Evolutionary conservation across 768 basidiomycete genomes (phyloP).

Genomic region (Lactifluus pinguis): DNA sequence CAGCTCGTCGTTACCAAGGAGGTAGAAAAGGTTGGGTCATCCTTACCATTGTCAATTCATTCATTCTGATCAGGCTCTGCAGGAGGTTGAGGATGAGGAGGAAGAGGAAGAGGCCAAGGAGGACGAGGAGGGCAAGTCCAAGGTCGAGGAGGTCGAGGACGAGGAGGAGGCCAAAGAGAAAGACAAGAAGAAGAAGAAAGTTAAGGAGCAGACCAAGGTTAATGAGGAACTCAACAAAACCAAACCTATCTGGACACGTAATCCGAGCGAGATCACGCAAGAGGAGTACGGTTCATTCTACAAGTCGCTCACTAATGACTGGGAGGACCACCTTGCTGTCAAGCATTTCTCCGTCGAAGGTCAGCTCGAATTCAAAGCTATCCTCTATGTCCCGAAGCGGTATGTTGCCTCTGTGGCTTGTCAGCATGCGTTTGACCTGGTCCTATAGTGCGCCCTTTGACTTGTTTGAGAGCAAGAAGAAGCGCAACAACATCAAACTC

Average conservation of each 20-base stretch:
- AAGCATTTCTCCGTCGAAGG: slow-evolving; percentile 99
- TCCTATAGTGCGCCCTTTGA: slow-evolving; percentile 84
- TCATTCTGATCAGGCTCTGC: slow-evolving; percentile 17
- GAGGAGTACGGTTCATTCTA: slow-evolving; percentile 98
- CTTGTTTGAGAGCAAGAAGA: slow-evolving; percentile 99
- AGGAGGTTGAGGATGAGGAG: slow-evolving; percentile 73
- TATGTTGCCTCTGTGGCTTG: slow-evolving; percentile 27
- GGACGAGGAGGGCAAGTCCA: slow-evolving; percentile 58
- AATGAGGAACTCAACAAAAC: slow-evolving; percentile 99
- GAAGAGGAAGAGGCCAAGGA: slow-evolving; percentile 50
- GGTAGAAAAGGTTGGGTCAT: slow-evolving; percentile 81
- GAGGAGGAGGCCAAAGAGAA: slow-evolving; percentile 51
- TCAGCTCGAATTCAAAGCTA: slow-evolving; percentile 99
- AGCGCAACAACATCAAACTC: slow-evolving; percentile 99
- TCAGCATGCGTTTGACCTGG: slow-evolving; percentile 10
- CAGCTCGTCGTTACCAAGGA: slow-evolving; percentile 98
- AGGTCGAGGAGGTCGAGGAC: slow-evolving; percentile 61
- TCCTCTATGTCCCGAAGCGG: slow-evolving; percentile 96
- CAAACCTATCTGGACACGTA: slow-evolving; percentile 99
- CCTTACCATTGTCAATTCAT: background rate
- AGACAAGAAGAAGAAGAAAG: slow-evolving; percentile 84
- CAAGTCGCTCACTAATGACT: slow-evolving; percentile 99
- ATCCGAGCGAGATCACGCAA: slow-evolving; percentile 83
- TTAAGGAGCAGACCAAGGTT: slow-evolving; percentile 79
- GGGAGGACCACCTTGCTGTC: slow-evolving; percentile 99